Evolutionary conservation across 495 filamentous ascomycete genomes (phyloP), one percentile per base, ranked within the genome.

Genomic region (Penicillium argentinense): DNA sequence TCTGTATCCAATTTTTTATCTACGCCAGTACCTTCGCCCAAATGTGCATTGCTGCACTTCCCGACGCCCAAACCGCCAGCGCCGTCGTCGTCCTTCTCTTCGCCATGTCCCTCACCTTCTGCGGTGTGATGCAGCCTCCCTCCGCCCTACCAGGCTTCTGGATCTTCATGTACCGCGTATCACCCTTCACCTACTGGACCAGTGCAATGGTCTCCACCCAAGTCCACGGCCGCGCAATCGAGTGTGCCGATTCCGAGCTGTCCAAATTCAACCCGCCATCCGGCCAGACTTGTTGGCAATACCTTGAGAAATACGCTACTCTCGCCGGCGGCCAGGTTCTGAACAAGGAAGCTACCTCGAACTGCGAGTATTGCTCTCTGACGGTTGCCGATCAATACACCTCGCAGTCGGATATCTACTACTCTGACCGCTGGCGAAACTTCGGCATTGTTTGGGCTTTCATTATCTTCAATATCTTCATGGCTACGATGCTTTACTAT

Each of bases 51-150:
- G 74, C 78, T 14, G 78, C 71, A 4, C 64, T 84, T 16, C 72
- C 77, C 9, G 71, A 76, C 33, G 77, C 79, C 12, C 71, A 80
- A 49, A 72, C 75, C 1, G 82, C 73, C 30, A 74, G 75, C 64
- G 57, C 58, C 71, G 44, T 80, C 68, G 74, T 74, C 24, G 72
- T 76, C 34, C 65, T 85, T 19, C 54, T 78, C 19, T 83, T 80
- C 58, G 71, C 77, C 30, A 74, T 85, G 64, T 73, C 67, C 32
- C 71, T 79, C 42, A 73, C 79, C 16, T 82, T 83, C 64, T 58
- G 53, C 38, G 69, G 69, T 74, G 81, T 88, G 36, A 78, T 89
- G 64, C 79, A 84, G 42, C 68, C 61, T 13, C 82, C 82, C 0
- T 58, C 60, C 12, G 74, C 69, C 1, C 64, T 86, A 14, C 83